Conservation (phyloP, 164 flowering plant genomes). For the Akebia trifoliata region DNA sequence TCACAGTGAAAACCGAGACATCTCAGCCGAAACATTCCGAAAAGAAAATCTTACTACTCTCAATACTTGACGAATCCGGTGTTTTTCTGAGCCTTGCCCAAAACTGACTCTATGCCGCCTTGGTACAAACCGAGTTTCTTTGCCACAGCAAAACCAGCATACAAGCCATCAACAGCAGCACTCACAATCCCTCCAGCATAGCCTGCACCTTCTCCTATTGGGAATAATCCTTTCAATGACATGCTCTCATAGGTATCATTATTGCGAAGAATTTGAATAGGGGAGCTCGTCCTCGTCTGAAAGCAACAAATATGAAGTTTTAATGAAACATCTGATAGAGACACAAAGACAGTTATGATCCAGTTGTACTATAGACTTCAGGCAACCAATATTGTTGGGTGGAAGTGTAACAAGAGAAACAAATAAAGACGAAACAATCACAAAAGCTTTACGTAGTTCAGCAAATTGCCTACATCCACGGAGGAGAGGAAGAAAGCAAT, state of each 20-base stretch:
- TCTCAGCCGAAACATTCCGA: too few relatives aligned
- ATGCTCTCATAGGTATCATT: constrained; percentile 69
- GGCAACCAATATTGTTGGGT: constrained; percentile 3
- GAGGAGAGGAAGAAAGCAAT: too few relatives aligned
- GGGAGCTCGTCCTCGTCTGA: constrained; percentile 97
- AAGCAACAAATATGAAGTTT: constrained; percentile 6
- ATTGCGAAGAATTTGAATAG: constrained; percentile 70
- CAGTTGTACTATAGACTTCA: neutral
- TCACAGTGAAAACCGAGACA: too few relatives aligned
- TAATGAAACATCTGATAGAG: neutral
- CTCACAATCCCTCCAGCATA: constrained; percentile 98
- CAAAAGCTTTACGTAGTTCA: too few relatives aligned
- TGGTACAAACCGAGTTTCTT: constrained; percentile 45
- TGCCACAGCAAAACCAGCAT: constrained; percentile 88
- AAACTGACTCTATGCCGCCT: constrained; percentile 49
- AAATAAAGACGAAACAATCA: neutral
- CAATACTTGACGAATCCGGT: constrained; percentile 60
- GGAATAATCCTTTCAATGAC: constrained; percentile 76
- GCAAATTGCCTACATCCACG: too few relatives aligned
- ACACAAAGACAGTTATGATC: neutral
- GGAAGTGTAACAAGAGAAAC: too few relatives aligned
- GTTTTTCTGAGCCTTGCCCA: constrained; percentile 66
- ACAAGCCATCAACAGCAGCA: constrained; percentile 96
- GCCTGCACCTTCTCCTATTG: constrained; percentile 98
- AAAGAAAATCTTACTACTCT: too few relatives aligned